Evolutionary conservation across 2,329 filamentous ascomycete genomes (phyloP), one percentile per base, ranked within the genome.

Genomic region (Trichoderma sp.): DNA sequence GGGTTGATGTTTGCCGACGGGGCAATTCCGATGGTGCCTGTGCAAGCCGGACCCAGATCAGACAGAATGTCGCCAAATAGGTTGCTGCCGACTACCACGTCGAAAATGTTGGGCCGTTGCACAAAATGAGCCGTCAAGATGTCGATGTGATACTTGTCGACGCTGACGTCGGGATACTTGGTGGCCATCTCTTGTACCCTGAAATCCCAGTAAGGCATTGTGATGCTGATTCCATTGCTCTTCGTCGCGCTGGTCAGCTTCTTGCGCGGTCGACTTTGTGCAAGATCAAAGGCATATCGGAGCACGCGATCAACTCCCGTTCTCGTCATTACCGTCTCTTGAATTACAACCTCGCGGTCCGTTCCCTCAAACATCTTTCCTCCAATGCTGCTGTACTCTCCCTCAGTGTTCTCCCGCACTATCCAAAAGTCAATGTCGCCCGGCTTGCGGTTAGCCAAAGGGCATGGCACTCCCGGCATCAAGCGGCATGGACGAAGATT

Each of bases 11-110:
- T 92, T 35, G 84, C 87, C 0, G 90, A 91, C 0, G 91, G 90
- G 0, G 90, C 91, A 67, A 93, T 91, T 1, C 91, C 90, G 72
- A 93, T 92, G 0, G 87, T 89, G 0, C 91, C 91, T 0, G 90
- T 89, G 13, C 92, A 82, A 0, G 90, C 89, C 2, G 91, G 89
- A 0, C 90, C 91, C 3, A 93, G 82, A 75, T 93, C 90, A 0
- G 89, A 91, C 0, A 93, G 83, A 63, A 92, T 91, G 72, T 92
- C 89, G 2, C 88, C 89, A 68, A 84, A 83, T 4, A 90, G 78
- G 71, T 91, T 91, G 14, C 86, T 89, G 7, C 87, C 88, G 21
- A 91, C 88, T 55, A 91, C 86, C 0, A 88, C 89, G 72, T 91
- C 88, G 7, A 91, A 78, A 0, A 82, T 84, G 68, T 87, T 81